Evolutionary conservation across 2,329 filamentous ascomycete species (phyloP), one percentile per base, ranked within the genome.

Genomic region (Teratosphaeria epicoccoides): DNA sequence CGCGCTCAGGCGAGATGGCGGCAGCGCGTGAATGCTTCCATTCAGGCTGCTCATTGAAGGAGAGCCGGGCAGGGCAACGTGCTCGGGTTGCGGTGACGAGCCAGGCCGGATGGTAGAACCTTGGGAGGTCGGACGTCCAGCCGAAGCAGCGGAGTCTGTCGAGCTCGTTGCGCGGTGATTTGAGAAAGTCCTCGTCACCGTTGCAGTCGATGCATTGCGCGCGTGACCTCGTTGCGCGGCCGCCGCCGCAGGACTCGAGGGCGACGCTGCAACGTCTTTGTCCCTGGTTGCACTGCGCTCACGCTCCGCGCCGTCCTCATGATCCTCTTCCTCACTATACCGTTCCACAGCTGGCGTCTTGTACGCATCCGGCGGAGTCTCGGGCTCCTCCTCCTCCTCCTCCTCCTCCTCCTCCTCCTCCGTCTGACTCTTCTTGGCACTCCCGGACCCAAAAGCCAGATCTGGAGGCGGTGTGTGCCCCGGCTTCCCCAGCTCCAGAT

Each of bases 181-280:
- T 24, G 49, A 43, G 6, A 43, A 46, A 22, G 25, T 46, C 20
- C 43, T 44, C 6, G 28, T 51, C 28, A 29, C 43, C 24, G 48
- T 52, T 20, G 47, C 53, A 5, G 54, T 50, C 23, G 59, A 59
- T 1, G 24, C 48, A 29, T 49, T 52, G 11, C 57, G 53, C 10
- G 49, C 48, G 49, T 60, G 57, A 11, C 29, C 49, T 17, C 70
- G 61, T 49, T 64, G 58, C n/a, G 70, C 70, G 43, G 72, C 72
- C 24, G 68, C 66, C 29, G 67, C 70, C 2, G 70, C 66, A 22
- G 72, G 71, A 22, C 72, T 74, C 6, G 72, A 73, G n/a, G 70
- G 66, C 25, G 44, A 46, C 25, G n/a, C 29, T n/a, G 10, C 33
- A 14, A 40, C 14, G n/a, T 20, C n/a, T 17, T 40, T 17, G 10